Evolutionary conservation across 192 early-diverging fungal species (phyloP).

Genomic region (Rhizophagus clarus): DNA sequence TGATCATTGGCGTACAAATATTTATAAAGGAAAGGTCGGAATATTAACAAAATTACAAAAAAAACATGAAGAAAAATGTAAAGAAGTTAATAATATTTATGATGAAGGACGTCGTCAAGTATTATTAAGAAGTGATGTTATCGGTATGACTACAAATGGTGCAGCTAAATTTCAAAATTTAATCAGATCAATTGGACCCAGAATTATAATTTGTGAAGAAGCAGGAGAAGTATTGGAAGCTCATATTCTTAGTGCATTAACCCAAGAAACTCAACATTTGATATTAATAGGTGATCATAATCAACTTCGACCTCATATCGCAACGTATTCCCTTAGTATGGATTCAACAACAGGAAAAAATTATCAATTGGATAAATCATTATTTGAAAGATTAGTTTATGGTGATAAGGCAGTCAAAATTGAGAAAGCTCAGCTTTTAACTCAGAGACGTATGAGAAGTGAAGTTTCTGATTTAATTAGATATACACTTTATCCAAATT

Average conservation of each 20-base stretch:
- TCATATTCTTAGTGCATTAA: conserved; percentile 52
- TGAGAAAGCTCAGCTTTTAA: background rate
- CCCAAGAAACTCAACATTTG: conserved; percentile 50
- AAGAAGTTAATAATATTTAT: conserved; percentile 34
- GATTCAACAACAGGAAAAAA: conserved; percentile 44
- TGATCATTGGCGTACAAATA: conserved; percentile 37
- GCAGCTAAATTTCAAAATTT: conserved; percentile 52
- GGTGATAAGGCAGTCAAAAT: conserved; percentile 19
- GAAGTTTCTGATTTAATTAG: conserved; percentile 52
- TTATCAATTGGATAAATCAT: conserved; percentile 45
- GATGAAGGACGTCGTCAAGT: conserved; percentile 38
- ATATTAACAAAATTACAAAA: conserved; percentile 23
- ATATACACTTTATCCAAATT: conserved; percentile 47
- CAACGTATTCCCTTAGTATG: conserved; percentile 25
- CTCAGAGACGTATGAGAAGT: conserved; percentile 53
- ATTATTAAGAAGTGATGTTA: conserved; percentile 39
- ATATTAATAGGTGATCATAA: conserved; percentile 56
- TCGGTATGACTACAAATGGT: conserved; percentile 66
- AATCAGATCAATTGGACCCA: conserved; percentile 41
- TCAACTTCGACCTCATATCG: conserved; percentile 17
- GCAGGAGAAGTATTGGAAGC: conserved; percentile 62
- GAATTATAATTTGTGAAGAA: conserved; percentile 60
- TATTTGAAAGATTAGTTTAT: conserved; percentile 52
- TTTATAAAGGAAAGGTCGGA: conserved; percentile 33
- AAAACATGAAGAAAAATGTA: background rate